Conservation (phyloP, 257 asterid genomes). For the Anisodus acutangulus region DNA sequence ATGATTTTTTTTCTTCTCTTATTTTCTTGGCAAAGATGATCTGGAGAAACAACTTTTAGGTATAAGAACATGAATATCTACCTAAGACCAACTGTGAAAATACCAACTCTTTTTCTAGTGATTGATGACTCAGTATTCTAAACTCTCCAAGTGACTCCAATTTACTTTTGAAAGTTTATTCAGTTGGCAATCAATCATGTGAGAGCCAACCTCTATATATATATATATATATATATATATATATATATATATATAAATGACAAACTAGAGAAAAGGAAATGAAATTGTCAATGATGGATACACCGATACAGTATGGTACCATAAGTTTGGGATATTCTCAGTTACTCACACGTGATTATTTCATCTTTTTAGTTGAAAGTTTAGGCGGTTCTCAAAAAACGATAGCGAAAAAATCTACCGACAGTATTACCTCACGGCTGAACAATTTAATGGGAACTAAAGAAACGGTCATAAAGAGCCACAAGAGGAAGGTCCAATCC, state of each 20-base stretch:
- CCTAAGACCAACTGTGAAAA: neutral
- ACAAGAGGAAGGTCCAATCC: neutral
- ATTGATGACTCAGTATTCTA: neutral
- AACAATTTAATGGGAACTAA: neutral
- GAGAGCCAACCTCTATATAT: neutral
- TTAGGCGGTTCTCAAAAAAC: no score
- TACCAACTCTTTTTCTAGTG: neutral
- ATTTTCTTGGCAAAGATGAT: neutral
- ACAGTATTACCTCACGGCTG: conserved; percentile 18
- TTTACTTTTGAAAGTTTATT: neutral
- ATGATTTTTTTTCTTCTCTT: neutral
- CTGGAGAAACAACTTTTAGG: neutral
- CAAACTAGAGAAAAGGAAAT: neutral
- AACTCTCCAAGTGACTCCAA: neutral
- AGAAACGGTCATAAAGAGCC: neutral
- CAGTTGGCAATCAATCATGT: conserved; percentile 22
- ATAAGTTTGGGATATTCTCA: neutral
- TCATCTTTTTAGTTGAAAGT: no score
- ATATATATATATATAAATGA: neutral
- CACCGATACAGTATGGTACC: neutral
- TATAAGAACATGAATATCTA: neutral
- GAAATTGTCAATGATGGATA: neutral
- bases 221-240: neutral
- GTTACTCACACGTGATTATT: conserved; percentile 22
- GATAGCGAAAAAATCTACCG: conserved; percentile 28